Percentiles rank a stretch among this genome's conserved stretches.
phyloP scores from a whole-genome alignment of 1,284 basidiomycete genomes.

The Fomitopsis betulina region DNA sequence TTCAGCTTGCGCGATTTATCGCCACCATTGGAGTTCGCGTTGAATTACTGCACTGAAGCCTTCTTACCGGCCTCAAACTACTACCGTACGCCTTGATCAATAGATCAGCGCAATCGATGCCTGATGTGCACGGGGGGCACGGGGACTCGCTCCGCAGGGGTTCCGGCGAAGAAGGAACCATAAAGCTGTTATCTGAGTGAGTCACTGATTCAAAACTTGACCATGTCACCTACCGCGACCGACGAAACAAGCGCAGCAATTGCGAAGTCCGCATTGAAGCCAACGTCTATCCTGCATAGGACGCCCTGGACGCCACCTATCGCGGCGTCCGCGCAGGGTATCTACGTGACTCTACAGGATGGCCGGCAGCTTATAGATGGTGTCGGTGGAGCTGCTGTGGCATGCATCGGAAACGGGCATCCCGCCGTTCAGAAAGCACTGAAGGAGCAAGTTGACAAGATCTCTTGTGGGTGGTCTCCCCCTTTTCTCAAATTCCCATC shows the following conservation, averaged over 20 bases:
- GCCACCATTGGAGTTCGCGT: no score
- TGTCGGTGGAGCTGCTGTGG: conserved; percentile 81
- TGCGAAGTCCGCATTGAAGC: conserved; percentile 13
- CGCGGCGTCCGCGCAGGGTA: conserved; percentile 61
- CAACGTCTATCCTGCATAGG: conserved; percentile 30
- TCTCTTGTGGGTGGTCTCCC: conserved; percentile 53
- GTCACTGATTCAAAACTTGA: neutral
- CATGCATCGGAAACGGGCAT: conserved; percentile 73
- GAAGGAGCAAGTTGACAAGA: conserved; percentile 70
- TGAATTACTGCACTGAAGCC: no score
- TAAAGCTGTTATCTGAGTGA: neutral
- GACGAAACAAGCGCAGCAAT: neutral
- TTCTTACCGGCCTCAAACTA: no score
- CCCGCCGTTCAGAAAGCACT: conserved; percentile 67
- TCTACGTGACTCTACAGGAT: conserved; percentile 63
- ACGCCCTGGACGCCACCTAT: conserved; percentile 70
- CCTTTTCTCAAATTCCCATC: neutral
- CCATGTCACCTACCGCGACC: conserved; percentile 1
- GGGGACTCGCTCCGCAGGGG: neutral
- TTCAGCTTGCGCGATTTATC: no score
- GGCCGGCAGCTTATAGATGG: conserved; percentile 68
- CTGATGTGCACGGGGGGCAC: neutral
- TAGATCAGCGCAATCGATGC: neutral
- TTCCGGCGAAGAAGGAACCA: neutral
- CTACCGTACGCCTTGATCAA: neutral